Conservation (phyloP, 31 red algal genomes). For the Odonthalia washingtoniensis region DNA sequence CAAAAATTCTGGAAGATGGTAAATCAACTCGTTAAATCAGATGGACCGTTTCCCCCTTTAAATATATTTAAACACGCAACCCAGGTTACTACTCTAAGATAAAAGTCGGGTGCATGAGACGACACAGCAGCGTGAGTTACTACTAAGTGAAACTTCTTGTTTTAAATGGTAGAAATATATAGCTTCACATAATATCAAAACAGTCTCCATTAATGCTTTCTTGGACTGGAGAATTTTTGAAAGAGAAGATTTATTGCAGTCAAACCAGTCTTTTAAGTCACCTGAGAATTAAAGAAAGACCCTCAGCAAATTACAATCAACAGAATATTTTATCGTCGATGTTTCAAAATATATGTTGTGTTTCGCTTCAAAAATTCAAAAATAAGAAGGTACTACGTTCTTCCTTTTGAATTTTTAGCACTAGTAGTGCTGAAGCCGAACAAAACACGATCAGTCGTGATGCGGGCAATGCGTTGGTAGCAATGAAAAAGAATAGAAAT, state of each 20-base stretch:
- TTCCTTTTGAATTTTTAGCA: too few species aligned
- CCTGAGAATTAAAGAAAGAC: neutral
- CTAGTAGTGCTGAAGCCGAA: too few species aligned
- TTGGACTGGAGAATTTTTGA: neutral
- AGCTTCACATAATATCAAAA: neutral
- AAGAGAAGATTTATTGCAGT: neutral
- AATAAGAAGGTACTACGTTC: too few species aligned
- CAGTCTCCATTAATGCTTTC: conserved; percentile 1
- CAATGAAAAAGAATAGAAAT: too few species aligned
- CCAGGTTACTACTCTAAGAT: conserved; percentile 6
- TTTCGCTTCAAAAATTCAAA: conserved; percentile 16
- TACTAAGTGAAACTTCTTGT: neutral
- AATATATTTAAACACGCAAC: too few species aligned
- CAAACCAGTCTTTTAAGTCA: neutral
- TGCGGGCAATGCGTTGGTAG: too few species aligned
- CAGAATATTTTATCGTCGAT: conserved; percentile 24
- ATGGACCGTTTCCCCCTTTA: neutral
- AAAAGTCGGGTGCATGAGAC: neutral
- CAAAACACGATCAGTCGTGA: too few species aligned
- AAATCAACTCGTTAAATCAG: conserved; percentile 3
- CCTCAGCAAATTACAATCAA: conserved; percentile 35
- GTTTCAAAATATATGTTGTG: neutral
- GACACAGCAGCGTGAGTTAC: neutral
- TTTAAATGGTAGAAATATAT: too few species aligned
- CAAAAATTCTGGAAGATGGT: conserved; percentile 38